These are phyloP conservation scores for Ramularia endophylla DNA, from an alignment of 2,329 filamentous ascomycete species.

Conservation along the genomic window DNA sequence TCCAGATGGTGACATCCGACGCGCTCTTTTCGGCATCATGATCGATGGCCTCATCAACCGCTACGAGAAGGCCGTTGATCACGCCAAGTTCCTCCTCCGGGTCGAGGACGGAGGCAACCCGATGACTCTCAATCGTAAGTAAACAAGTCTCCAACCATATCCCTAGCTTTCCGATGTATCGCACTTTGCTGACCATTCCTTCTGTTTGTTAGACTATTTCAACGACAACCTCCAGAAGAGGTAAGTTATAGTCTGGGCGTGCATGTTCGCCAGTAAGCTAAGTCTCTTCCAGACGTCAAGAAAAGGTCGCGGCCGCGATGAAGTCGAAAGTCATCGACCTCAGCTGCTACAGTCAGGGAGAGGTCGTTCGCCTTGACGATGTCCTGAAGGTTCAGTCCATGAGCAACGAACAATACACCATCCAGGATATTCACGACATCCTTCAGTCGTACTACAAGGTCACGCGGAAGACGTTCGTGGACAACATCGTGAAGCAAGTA, in stretches of 20 bases:
- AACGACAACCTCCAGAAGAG: conserved; percentile 39
- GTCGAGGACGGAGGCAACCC: conserved; percentile 46
- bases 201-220: no score
- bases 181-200: no score
- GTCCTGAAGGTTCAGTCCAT: conserved; percentile 20
- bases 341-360: background rate
- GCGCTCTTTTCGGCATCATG: conserved; percentile 41
- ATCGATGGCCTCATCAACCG: conserved; percentile 39
- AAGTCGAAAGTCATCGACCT: conserved; percentile 9
- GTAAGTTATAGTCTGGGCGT: conserved; percentile 18
- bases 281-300: conserved; percentile 16
- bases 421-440: conserved; percentile 55
- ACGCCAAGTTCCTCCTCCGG: conserved; percentile 47
- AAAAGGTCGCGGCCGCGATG: conserved; percentile 7
- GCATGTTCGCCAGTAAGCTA: background rate
- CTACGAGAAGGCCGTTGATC: conserved; percentile 46
- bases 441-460: conserved; percentile 57
- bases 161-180: no score
- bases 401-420: conserved; percentile 35
- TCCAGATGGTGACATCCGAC: conserved; percentile 38
- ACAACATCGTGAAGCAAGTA: conserved; percentile 56
- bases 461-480: conserved; percentile 55
- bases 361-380: conserved; percentile 19
- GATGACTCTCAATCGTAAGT: conserved; percentile 49
- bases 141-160: no score